These are phyloP conservation scores for Allomyces macrogynus DNA, from an alignment of 192 early-diverging fungal species.

Conservation along the genomic window DNA sequence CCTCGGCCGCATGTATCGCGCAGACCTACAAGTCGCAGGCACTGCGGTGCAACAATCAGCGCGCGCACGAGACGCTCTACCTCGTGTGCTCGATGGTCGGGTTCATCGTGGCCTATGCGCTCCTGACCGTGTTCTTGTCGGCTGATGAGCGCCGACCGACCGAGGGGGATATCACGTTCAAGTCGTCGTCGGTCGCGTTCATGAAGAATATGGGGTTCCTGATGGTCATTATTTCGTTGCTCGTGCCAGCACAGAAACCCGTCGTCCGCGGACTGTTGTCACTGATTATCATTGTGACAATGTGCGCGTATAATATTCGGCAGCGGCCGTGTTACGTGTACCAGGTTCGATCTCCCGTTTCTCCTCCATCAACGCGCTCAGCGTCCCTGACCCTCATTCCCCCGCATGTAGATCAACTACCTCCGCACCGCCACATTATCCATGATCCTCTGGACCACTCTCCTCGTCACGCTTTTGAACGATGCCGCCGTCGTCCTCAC, in stretches of 20 bases:
- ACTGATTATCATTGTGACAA: slow-evolving; percentile 38
- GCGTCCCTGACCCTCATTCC: neutral
- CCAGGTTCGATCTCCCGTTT: slow-evolving; percentile 7
- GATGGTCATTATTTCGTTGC: slow-evolving; percentile 41
- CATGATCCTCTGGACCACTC: slow-evolving; percentile 44
- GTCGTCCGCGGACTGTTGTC: slow-evolving; percentile 46
- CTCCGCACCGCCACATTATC: slow-evolving; percentile 43
- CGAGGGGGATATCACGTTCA: slow-evolving; percentile 49
- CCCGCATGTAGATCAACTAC: slow-evolving; percentile 36
- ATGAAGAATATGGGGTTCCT: slow-evolving; percentile 24
- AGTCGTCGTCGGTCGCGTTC: slow-evolving; percentile 48
- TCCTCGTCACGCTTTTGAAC: slow-evolving; percentile 42
- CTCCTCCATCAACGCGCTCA: no score
- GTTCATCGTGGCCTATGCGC: slow-evolving; percentile 38
- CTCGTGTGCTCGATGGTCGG: slow-evolving; percentile 33
- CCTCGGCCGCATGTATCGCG: slow-evolving; percentile 25
- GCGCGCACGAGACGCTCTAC: slow-evolving; percentile 24
- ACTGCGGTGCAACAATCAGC: neutral
- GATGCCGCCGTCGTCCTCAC: slow-evolving; percentile 18
- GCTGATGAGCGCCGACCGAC: slow-evolving; percentile 46
- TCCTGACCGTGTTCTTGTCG: slow-evolving; percentile 47
- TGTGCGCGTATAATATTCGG: slow-evolving; percentile 54
- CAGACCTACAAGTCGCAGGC: slow-evolving; percentile 6
- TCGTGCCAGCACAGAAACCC: slow-evolving; percentile 32
- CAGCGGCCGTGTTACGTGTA: slow-evolving; percentile 51